A percentile compares a stretch with the other conserved stretches of the same genome.
These are phyloP conservation scores for Millerozyma miso DNA, from an alignment of 805 yeast species.

Conservation along the genomic window DNA sequence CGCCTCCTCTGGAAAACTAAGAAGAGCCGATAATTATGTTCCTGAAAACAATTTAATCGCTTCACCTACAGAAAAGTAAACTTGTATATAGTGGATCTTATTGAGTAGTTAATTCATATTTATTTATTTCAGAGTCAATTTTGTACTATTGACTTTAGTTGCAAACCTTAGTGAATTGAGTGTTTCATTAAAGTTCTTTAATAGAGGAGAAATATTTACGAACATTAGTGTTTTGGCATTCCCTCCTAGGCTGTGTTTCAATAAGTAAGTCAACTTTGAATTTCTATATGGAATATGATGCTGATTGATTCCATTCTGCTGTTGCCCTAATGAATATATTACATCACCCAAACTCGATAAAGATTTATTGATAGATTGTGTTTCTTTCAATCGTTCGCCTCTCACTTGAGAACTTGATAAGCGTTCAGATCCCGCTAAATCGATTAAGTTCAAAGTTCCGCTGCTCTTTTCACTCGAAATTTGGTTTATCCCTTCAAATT, in stretches of 20 bases:
- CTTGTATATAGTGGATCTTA: constrained; percentile 5
- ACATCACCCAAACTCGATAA: constrained; percentile 89
- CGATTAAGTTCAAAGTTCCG: constrained; percentile 80
- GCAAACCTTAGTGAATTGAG: constrained; percentile 87
- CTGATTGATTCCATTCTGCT: constrained; percentile 24
- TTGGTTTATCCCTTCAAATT: constrained; percentile 51
- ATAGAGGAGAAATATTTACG: constrained; percentile 76
- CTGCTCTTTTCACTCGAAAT: constrained; percentile 41
- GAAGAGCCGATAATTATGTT: constrained; percentile 22
- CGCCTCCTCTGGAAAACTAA: constrained; percentile 20
- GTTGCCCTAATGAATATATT: constrained; percentile 58
- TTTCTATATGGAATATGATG: constrained; percentile 64
- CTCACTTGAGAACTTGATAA: constrained; percentile 67
- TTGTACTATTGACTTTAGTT: constrained; percentile 66
- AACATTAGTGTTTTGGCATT: constrained; percentile 89
- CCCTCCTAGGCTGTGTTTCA: constrained; percentile 82
- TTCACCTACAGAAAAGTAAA: constrained; percentile 6
- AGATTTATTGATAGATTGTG: constrained; percentile 85
- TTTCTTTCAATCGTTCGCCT: constrained; percentile 80
- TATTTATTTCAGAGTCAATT: constrained; percentile 5
- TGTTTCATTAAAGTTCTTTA: constrained; percentile 66
- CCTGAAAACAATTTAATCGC: constrained; percentile 28
- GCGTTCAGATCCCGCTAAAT: constrained; percentile 93
- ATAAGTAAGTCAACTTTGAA: constrained; percentile 73
- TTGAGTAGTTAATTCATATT: neutral